phyloP scores from a whole-genome alignment of 345 rosid genomes.

The Moricandia arvensis region DNA sequence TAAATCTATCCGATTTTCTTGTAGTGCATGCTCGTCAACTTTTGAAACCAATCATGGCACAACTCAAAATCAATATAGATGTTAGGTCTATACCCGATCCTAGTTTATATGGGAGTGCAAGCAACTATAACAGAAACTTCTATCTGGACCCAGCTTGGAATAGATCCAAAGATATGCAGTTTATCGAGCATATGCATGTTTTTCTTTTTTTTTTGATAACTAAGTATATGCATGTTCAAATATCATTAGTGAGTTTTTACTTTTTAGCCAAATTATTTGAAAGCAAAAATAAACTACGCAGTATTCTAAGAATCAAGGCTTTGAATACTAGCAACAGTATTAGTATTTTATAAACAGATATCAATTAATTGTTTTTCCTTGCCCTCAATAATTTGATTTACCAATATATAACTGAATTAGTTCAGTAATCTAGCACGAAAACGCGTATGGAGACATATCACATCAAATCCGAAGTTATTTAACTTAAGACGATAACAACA shows the following conservation, averaged over 20 bases:
- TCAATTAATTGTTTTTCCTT: neutral
- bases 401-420: neutral
- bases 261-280: neutral
- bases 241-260: neutral
- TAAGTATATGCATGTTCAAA: too few relatives aligned
- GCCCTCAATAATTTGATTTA: neutral
- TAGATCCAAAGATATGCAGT: neutral
- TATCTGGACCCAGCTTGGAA: neutral
- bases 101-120: neutral
- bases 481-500: neutral
- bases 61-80: neutral
- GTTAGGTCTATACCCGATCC: neutral
- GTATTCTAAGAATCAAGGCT: too few relatives aligned
- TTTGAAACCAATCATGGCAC: neutral
- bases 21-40: neutral
- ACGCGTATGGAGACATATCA: conserved; percentile 36
- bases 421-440: conserved; percentile 26
- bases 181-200: neutral
- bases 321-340: too few relatives aligned
- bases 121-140: neutral
- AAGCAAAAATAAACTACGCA: neutral
- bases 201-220: too few relatives aligned
- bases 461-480: conserved; percentile 23
- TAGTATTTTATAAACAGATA: too few relatives aligned
- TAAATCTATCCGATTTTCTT: neutral